Percentiles rank a stretch among this genome's conserved stretches.
phyloP scores from a whole-genome alignment of 192 early-diverging fungal species.

The Backusella psychrophila region DNA sequence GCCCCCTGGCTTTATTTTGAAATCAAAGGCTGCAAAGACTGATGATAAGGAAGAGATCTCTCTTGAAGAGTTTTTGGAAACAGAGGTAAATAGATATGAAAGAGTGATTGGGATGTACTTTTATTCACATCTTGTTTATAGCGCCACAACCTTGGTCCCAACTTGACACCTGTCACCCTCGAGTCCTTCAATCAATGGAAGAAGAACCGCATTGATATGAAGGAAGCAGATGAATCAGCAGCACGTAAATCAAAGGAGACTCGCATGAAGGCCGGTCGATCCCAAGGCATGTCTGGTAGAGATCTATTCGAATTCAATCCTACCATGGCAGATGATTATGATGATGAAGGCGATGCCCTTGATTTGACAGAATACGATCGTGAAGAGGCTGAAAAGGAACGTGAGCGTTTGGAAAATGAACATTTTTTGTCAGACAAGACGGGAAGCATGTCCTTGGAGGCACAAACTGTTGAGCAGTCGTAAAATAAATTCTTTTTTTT shows the following conservation, averaged over 20 bases:
- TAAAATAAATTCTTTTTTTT: background rate
- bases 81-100: slow-evolving; percentile 59
- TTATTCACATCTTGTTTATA: slow-evolving; percentile 18
- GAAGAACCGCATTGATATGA: slow-evolving; percentile 71
- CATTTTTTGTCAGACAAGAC: slow-evolving; percentile 1
- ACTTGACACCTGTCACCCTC: slow-evolving; percentile 92
- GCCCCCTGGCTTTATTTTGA: slow-evolving; percentile 94
- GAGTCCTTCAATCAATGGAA: slow-evolving; percentile 96
- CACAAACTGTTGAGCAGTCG: slow-evolving; percentile 3
- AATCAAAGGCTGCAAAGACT: slow-evolving; percentile 86
- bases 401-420: slow-evolving; percentile 27
- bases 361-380: slow-evolving; percentile 73
- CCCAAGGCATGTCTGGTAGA: slow-evolving; percentile 92
- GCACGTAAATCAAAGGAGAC: slow-evolving; percentile 79
- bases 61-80: slow-evolving; percentile 97
- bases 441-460: background rate
- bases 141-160: slow-evolving; percentile 91
- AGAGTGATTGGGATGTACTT: background rate
- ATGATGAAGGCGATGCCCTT: slow-evolving; percentile 81
- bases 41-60: slow-evolving; percentile 82
- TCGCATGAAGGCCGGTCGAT: slow-evolving; percentile 82
- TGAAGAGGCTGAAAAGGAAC: slow-evolving; percentile 57
- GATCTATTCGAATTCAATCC: slow-evolving; percentile 99
- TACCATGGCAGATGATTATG: slow-evolving; percentile 64
- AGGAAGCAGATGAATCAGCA: slow-evolving; percentile 63